These are phyloP conservation scores for Takakia lepidozioides DNA, from an alignment of 225 moss, liverwort and hornwort species.

Conservation along the genomic window DNA sequence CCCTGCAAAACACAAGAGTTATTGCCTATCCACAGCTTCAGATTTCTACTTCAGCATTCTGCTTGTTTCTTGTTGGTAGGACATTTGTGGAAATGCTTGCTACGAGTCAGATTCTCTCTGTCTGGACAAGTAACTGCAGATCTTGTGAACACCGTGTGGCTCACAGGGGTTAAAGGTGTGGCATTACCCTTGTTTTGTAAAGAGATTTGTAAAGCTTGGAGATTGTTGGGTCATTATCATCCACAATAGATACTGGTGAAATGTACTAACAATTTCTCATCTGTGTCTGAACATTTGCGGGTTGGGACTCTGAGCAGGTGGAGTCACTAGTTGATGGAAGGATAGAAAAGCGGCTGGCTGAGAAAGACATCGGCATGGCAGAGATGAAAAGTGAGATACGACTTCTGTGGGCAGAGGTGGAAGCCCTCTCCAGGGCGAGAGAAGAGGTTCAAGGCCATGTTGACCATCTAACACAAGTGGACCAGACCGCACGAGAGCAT, in stretches of 20 bases:
- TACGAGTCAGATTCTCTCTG: no score
- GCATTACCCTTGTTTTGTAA: background rate
- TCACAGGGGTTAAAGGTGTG: background rate
- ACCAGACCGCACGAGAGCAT: conserved; percentile 59
- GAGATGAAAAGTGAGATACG: conserved; percentile 80
- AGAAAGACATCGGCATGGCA: conserved; percentile 33
- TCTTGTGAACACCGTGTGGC: no score
- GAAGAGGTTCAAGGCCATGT: conserved; percentile 70
- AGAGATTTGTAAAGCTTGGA: no score
- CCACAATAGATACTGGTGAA: background rate
- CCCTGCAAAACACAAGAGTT: no score
- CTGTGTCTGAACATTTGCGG: background rate
- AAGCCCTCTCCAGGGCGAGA: conserved; percentile 66
- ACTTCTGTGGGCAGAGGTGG: conserved; percentile 74
- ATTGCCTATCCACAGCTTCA: no score
- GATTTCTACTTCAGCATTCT: no score
- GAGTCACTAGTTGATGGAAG: conserved; percentile 56
- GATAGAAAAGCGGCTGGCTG: conserved; percentile 55
- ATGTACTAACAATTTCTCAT: background rate
- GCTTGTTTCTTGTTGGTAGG: no score
- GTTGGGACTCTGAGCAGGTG: conserved; percentile 27
- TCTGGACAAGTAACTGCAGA: background rate
- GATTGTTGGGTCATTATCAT: no score
- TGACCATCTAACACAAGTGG: conserved; percentile 48
- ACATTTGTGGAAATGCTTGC: no score